These are phyloP conservation scores for Sporisorium iseilematis-ciliati DNA, from an alignment of 1,284 basidiomycete genomes.

Conservation along the genomic window DNA sequence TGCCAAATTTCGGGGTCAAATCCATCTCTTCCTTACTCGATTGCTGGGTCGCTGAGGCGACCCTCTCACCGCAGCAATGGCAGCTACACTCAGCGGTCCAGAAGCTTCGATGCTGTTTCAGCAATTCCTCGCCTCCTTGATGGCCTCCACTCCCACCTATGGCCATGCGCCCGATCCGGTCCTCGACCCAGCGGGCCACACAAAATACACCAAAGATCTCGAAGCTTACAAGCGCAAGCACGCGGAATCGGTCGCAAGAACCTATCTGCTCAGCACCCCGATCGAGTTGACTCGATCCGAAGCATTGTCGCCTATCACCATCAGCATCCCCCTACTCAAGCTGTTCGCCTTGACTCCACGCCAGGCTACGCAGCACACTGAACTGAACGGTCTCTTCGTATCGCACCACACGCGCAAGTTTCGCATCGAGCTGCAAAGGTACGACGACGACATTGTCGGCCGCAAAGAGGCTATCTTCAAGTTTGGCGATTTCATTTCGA, in stretches of 20 bases:
- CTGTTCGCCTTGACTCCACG: conserved; percentile 24
- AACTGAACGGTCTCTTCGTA: not conserved
- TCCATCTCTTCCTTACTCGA: no score
- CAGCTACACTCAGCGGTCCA: not conserved
- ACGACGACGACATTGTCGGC: conserved; percentile 25
- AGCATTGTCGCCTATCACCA: conserved; percentile 13
- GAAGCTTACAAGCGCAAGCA: not conserved
- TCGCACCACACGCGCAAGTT: conserved; percentile 16
- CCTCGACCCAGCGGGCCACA: not conserved
- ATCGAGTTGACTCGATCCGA: not conserved
- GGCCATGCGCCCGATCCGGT: not conserved
- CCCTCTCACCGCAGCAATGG: not conserved
- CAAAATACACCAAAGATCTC: not conserved
- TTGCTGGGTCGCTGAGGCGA: no score
- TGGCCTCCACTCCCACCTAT: not conserved
- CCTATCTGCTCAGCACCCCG: not conserved
- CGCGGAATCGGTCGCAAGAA: conserved; percentile 4
- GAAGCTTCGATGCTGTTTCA: not conserved
- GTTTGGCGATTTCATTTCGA: conserved; percentile 15
- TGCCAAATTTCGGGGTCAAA: no score
- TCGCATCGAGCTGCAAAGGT: conserved; percentile 23
- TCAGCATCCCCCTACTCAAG: not conserved
- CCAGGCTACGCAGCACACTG: conserved; percentile 12
- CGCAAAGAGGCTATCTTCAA: conserved; percentile 23
- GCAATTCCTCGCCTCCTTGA: not conserved